Evolutionary conservation across 2,329 filamentous ascomycete species (phyloP).

Genomic region (Botrytis fabae): DNA sequence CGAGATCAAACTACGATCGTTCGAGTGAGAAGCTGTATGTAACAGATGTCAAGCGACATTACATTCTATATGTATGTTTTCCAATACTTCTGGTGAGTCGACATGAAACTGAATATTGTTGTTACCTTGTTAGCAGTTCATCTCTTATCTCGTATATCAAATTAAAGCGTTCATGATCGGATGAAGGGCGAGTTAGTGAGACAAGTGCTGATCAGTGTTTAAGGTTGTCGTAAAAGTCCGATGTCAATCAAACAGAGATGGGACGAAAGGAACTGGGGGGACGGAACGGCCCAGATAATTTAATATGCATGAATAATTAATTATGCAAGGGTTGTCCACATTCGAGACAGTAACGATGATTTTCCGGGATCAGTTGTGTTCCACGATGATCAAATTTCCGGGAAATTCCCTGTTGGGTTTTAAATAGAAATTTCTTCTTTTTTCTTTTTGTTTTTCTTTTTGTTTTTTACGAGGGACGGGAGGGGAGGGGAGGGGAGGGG

Average conservation of each 20-base stretch:
- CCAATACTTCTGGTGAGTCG: background rate
- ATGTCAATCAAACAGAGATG: background rate
- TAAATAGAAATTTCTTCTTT: background rate
- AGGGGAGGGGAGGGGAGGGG: background rate
- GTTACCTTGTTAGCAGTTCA: background rate
- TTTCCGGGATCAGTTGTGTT: background rate
- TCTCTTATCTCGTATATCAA: background rate
- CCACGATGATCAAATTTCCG: background rate
- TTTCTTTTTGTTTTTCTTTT: background rate
- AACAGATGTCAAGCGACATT: background rate
- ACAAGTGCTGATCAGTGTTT: background rate
- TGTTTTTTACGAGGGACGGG: background rate
- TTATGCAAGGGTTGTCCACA: background rate
- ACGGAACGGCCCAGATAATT: background rate
- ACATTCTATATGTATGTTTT: background rate
- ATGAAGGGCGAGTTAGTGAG: background rate
- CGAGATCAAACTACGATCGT: background rate
- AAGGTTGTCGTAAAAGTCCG: background rate
- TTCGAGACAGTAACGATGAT: background rate
- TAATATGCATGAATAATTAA: background rate
- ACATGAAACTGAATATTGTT: rapidly evolving
- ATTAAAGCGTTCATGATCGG: background rate
- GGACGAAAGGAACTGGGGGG: background rate
- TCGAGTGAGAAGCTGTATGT: background rate
- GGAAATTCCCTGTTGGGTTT: background rate